Evolutionary conservation across 805 yeast genomes (phyloP).

Genomic region (Dipodascopsis tothii): DNA sequence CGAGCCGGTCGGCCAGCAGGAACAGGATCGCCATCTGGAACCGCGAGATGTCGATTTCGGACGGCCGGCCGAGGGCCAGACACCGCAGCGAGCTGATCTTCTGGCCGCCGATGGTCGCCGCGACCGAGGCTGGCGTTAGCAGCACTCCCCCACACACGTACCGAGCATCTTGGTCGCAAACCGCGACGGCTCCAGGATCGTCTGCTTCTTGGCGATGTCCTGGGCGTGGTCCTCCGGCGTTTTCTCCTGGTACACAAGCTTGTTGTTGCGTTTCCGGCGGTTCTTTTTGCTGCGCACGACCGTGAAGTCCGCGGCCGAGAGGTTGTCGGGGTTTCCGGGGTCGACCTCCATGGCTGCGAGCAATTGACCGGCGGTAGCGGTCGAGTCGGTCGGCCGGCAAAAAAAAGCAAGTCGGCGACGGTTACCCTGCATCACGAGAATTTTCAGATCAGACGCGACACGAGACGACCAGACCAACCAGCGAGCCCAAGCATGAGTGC

Average conservation of each 20-base stretch:
- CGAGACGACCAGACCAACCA: too few relatives aligned
- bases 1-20: constrained; percentile 33
- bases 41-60: constrained; percentile 40
- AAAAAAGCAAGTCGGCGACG: too few relatives aligned
- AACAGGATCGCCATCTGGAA: constrained; percentile 58
- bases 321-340: too few relatives aligned
- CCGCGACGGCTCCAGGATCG: constrained; percentile 6
- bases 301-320: background rate
- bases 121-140: too few relatives aligned
- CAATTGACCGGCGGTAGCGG: too few relatives aligned
- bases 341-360: too few relatives aligned
- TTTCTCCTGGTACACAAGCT: constrained; percentile 1
- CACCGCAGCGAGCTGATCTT: constrained; percentile 42
- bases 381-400: too few relatives aligned
- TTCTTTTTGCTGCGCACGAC: background rate
- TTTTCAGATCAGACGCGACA: too few relatives aligned
- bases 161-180: constrained; percentile 1
- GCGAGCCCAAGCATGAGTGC: too few relatives aligned
- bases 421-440: too few relatives aligned
- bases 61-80: constrained; percentile 64
- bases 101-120: too few relatives aligned
- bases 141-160: background rate
- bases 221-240: background rate
- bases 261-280: background rate
- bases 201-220: background rate